phyloP scores from a whole-genome alignment of 202 grass and related monocot genomes.

The Musa balbisiana region DNA sequence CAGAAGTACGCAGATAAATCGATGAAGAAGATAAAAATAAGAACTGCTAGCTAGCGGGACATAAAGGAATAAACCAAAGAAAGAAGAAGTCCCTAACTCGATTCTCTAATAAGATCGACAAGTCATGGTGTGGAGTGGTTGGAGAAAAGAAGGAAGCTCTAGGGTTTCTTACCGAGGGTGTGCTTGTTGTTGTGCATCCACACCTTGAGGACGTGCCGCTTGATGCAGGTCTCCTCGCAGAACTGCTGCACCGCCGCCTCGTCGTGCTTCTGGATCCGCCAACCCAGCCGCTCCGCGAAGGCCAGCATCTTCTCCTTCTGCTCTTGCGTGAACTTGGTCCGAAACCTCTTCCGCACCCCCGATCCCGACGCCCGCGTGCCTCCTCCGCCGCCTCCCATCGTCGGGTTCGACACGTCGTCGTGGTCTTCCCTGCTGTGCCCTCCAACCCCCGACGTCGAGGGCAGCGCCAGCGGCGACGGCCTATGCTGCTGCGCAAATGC shows the following conservation, averaged over 20 bases:
- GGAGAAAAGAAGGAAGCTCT: not conserved
- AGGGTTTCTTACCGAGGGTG: constrained; percentile 17
- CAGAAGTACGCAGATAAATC: too few relatives aligned
- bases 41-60: too few relatives aligned
- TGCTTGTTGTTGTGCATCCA: constrained; percentile 52
- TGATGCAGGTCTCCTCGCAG: constrained; percentile 15
- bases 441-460: constrained; percentile 7
- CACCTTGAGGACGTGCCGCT: constrained; percentile 50
- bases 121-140: too few relatives aligned
- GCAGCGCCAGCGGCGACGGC: constrained; percentile 8
- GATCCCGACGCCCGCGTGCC: not conserved
- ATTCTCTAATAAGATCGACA: too few relatives aligned
- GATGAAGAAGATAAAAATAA: too few relatives aligned
- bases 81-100: too few relatives aligned
- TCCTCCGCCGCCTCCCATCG: not conserved
- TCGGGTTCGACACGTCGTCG: constrained; percentile 4
- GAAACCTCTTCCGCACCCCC: constrained; percentile 9
- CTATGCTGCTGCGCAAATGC: not conserved
- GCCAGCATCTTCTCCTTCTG: constrained; percentile 28
- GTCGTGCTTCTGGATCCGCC: constrained; percentile 25
- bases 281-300: constrained; percentile 18
- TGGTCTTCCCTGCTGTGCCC: constrained; percentile 3
- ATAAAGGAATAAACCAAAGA: too few relatives aligned
- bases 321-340: constrained; percentile 22
- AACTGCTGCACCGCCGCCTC: constrained; percentile 25